Evolutionary conservation across 2,329 filamentous ascomycete genomes (phyloP).

Genomic region (Ampelomyces quisqualis): DNA sequence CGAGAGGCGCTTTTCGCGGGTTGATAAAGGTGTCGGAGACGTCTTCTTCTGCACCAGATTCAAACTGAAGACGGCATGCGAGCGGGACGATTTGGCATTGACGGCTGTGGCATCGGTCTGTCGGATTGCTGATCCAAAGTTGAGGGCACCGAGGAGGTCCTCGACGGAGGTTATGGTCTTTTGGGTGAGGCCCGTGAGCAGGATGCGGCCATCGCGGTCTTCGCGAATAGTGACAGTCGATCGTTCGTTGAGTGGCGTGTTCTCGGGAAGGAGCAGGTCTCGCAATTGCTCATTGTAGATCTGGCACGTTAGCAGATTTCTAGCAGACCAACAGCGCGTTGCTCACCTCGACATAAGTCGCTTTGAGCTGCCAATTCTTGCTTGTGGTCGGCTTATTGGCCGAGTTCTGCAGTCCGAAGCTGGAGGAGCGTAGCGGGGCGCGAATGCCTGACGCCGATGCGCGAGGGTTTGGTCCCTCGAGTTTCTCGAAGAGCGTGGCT

Average conservation of each 20-base stretch:
- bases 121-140: constrained; percentile 89
- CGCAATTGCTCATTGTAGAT: constrained; percentile 97
- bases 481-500: constrained; percentile 79
- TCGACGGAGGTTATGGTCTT: constrained; percentile 88
- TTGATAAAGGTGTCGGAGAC: constrained; percentile 52
- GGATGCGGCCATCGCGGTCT: constrained; percentile 89
- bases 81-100: constrained; percentile 96
- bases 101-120: constrained; percentile 97
- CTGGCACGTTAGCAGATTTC: constrained; percentile 45
- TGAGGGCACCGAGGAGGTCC: constrained; percentile 83
- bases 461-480: constrained; percentile 63
- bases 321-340: not conserved
- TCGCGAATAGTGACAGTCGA: constrained; percentile 86
- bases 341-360: constrained; percentile 76
- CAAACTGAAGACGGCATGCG: constrained; percentile 93
- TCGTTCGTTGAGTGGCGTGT: constrained; percentile 68
- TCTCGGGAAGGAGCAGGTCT: constrained; percentile 81
- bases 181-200: constrained; percentile 86
- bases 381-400: constrained; percentile 54
- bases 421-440: constrained; percentile 67
- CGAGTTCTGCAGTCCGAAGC: constrained; percentile 52
- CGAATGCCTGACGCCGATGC: constrained; percentile 75
- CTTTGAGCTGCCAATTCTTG: constrained; percentile 86
- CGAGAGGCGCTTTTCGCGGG: constrained; percentile 80
- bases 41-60: constrained; percentile 85